Percentiles rank a stretch among this genome's conserved stretches.
Conservation (phyloP, 164 flowering plant genomes). For the Malania oleifera region DNA sequence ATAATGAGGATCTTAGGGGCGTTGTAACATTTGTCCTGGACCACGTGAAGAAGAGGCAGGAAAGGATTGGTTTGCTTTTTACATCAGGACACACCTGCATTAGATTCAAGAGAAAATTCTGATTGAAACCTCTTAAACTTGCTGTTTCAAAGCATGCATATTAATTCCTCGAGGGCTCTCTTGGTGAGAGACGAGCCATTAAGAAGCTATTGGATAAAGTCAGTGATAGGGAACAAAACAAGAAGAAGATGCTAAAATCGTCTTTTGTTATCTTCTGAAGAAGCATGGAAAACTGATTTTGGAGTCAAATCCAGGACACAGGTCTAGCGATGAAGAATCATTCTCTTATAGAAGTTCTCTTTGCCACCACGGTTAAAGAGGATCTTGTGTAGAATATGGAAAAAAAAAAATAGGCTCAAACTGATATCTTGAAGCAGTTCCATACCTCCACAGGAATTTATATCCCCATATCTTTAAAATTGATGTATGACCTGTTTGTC, state of each 20-base stretch:
- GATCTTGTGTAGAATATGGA: constrained; percentile 12
- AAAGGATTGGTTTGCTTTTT: constrained; percentile 46
- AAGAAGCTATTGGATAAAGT: constrained; percentile 45
- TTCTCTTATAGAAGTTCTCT: constrained; percentile 5
- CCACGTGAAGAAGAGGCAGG: constrained; percentile 73
- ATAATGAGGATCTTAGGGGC: constrained; percentile 47
- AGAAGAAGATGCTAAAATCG: constrained; percentile 43
- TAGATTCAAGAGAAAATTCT: constrained; percentile 32
- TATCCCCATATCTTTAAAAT: constrained; percentile 56
- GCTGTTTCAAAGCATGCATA: constrained; percentile 49
- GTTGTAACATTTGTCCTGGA: constrained; percentile 44
- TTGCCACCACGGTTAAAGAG: constrained; percentile 14
- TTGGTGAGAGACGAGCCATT: constrained; percentile 62
- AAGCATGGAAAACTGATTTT: constrained; percentile 42
- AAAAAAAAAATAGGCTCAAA: constrained; percentile 19
- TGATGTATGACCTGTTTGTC: constrained; percentile 83
- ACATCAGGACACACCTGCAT: constrained; percentile 22
- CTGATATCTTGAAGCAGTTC: constrained; percentile 14
- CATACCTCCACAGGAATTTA: constrained; percentile 55
- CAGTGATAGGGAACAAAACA: constrained; percentile 35
- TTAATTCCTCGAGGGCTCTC: constrained; percentile 51
- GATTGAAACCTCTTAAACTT: constrained; percentile 44
- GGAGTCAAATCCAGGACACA: constrained; percentile 17
- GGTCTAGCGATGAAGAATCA: constrained; percentile 14
- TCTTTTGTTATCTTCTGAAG: constrained; percentile 46